phyloP scores from a whole-genome alignment of 352 stramenopile genomes.

The Phytophthora rubi region DNA sequence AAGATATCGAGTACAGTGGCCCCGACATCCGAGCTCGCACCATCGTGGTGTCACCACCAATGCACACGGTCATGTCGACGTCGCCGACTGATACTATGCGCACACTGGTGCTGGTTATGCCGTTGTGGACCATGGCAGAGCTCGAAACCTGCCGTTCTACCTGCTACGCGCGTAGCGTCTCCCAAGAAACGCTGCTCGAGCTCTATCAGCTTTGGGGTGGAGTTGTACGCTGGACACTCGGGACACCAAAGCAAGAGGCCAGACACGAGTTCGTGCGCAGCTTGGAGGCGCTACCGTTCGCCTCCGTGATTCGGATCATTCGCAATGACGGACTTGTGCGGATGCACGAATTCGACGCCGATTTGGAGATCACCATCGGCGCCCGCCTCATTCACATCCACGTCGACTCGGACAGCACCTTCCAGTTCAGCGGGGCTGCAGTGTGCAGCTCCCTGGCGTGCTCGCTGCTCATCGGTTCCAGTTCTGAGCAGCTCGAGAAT shows the following conservation, averaged over 20 bases:
- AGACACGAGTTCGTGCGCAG: slow-evolving; percentile 31
- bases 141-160: slow-evolving; percentile 40
- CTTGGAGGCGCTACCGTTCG: slow-evolving; percentile 24
- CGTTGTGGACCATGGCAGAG: slow-evolving; percentile 43
- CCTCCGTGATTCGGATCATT: slow-evolving; percentile 24
- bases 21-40: slow-evolving; percentile 30
- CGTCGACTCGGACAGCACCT: slow-evolving; percentile 41
- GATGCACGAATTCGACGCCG: background rate
- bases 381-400: slow-evolving; percentile 41
- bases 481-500: slow-evolving; percentile 17
- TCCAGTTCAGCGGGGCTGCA: slow-evolving; percentile 30
- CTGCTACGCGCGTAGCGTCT: slow-evolving; percentile 33
- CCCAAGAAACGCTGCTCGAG: slow-evolving; percentile 27
- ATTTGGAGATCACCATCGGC: slow-evolving; percentile 19
- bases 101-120: slow-evolving; percentile 42
- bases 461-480: slow-evolving; percentile 27
- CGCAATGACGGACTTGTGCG: slow-evolving; percentile 21
- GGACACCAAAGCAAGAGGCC: slow-evolving; percentile 21
- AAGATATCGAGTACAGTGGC: background rate
- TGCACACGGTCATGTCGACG: slow-evolving; percentile 1
- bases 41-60: slow-evolving; percentile 29
- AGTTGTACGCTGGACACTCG: slow-evolving; percentile 34
- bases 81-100: slow-evolving; percentile 10
- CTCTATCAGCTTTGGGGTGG: slow-evolving; percentile 48
- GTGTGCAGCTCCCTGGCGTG: slow-evolving; percentile 39